Conservation (phyloP, 225 moss, liverwort and hornwort species). For the Antitrichia curtipendula region DNA sequence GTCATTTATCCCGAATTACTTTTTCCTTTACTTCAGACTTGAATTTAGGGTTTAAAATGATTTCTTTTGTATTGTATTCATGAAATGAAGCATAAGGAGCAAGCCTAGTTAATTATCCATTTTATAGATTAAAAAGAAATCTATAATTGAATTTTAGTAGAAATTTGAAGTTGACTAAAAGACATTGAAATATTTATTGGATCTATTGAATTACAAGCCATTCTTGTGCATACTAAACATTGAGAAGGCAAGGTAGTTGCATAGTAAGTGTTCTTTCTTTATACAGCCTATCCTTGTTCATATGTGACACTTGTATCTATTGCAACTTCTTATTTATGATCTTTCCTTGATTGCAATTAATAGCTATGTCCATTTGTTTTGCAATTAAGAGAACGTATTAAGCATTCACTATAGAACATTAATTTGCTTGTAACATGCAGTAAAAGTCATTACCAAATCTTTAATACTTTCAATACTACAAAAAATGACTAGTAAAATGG, state of each 20-base stretch:
- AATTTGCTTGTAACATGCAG: neutral
- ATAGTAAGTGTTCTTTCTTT: neutral
- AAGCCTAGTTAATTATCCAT: neutral
- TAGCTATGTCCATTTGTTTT: neutral
- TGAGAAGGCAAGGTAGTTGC: neutral
- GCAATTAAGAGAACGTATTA: neutral
- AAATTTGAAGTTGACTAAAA: neutral
- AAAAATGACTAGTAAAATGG: neutral
- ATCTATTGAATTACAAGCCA: neutral
- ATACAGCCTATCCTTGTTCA: neutral
- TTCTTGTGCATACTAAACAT: neutral
- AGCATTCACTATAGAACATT: neutral
- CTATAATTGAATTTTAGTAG: neutral
- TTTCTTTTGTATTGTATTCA: neutral
- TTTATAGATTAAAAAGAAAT: neutral
- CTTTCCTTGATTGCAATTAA: neutral
- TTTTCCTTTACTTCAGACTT: neutral
- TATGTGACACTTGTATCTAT: neutral
- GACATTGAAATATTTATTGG: neutral
- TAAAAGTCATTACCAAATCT: neutral
- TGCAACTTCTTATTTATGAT: neutral
- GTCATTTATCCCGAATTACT: accelerated
- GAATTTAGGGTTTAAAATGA: neutral
- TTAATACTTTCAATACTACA: neutral
- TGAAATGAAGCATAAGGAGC: neutral